Percentiles rank a stretch among this genome's conserved stretches.
Conservation (phyloP, 2,329 filamentous ascomycete genomes). For the Berkeleyomyces rouxiae region DNA sequence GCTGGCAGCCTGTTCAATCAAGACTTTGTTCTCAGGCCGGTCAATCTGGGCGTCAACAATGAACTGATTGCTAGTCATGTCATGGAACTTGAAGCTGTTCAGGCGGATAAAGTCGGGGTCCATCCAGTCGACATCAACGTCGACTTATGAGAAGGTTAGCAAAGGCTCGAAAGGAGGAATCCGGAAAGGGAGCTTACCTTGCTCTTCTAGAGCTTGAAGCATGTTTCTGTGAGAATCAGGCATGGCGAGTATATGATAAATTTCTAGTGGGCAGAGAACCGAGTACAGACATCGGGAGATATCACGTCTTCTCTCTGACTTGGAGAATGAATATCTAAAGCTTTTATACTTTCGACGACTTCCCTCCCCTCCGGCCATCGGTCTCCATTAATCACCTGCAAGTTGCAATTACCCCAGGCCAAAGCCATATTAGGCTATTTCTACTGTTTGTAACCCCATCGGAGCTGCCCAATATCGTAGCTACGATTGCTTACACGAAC, state of each 20-base stretch:
- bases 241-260: neutral
- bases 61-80: constrained; percentile 34
- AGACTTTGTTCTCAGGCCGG: constrained; percentile 26
- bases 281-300: neutral
- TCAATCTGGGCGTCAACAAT: constrained; percentile 31
- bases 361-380: too few species aligned
- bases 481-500: too few species aligned
- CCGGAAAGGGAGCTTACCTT: neutral
- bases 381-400: too few species aligned
- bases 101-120: constrained; percentile 30
- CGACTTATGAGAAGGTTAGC: constrained; percentile 21
- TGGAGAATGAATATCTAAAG: too few species aligned
- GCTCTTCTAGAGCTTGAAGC: constrained; percentile 2
- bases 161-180: neutral
- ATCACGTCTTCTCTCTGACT: too few species aligned
- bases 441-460: too few species aligned
- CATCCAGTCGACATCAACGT: constrained; percentile 37
- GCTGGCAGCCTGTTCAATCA: constrained; percentile 25
- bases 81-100: constrained; percentile 29
- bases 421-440: too few species aligned
- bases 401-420: too few species aligned
- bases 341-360: too few species aligned
- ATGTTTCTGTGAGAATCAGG: neutral
- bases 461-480: too few species aligned
- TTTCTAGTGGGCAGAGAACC: neutral